These are phyloP conservation scores for Cutaneotrichosporon cutaneum DNA, from an alignment of 1,284 basidiomycete genomes.

Conservation along the genomic window DNA sequence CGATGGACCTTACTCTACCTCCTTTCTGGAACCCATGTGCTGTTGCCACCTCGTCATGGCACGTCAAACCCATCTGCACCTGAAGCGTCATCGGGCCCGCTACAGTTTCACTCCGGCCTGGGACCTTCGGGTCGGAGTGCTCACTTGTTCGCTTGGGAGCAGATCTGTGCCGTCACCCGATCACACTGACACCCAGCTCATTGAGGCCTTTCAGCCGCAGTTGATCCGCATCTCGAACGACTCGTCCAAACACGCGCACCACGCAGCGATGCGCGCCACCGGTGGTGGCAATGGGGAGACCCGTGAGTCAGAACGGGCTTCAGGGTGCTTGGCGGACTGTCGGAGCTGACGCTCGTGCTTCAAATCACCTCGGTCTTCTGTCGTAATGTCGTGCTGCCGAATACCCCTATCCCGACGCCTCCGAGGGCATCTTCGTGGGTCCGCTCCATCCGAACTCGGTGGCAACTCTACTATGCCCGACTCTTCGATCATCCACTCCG, in stretches of 20 bases:
- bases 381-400: neutral
- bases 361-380: neutral
- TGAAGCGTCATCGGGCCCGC: neutral
- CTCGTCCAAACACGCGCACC: slow-evolving; percentile 52
- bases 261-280: slow-evolving; percentile 49
- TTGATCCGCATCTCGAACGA: slow-evolving; percentile 51
- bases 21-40: too few species aligned
- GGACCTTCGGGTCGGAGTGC: neutral
- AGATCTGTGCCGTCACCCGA: neutral
- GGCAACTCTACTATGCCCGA: neutral
- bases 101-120: neutral
- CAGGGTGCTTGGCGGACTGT: neutral
- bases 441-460: neutral
- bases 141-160: too few species aligned
- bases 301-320: slow-evolving; percentile 48
- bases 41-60: too few species aligned
- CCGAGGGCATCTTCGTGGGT: neutral
- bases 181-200: slow-evolving; percentile 32
- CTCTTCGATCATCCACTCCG: neutral
- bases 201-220: slow-evolving; percentile 45
- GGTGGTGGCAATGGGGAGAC: slow-evolving; percentile 52
- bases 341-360: neutral
- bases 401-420: neutral
- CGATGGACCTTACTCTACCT: too few species aligned
- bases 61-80: neutral